phyloP scores from a whole-genome alignment of 306 rosid genomes.

The Castanospermum australe region DNA sequence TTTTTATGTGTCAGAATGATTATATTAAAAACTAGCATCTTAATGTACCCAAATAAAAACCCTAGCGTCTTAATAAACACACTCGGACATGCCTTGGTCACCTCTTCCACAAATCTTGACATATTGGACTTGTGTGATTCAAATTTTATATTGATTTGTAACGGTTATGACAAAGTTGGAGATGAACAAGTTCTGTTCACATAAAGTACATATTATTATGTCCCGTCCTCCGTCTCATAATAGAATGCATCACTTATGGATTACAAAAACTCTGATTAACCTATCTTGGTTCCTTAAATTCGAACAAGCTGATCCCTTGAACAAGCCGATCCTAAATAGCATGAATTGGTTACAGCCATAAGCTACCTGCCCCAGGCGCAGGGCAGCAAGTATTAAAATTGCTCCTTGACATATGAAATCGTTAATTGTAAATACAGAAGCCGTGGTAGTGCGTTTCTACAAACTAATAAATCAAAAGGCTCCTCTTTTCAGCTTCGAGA shows the following conservation, averaged over 20 bases:
- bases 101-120: not conserved
- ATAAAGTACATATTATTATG: not conserved
- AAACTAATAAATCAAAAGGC: not conserved
- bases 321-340: not conserved
- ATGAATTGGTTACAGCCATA: not conserved
- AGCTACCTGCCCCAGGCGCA: not conserved
- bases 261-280: not conserved
- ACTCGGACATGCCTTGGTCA: not conserved
- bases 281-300: not conserved
- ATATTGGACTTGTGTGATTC: not conserved
- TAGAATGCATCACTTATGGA: not conserved
- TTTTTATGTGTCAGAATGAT: not conserved
- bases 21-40: not conserved
- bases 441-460: not conserved
- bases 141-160: not conserved
- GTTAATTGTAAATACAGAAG: not conserved
- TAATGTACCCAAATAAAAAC: no score
- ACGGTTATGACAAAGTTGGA: not conserved
- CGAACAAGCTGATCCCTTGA: not conserved
- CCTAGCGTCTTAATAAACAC: not conserved
- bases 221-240: not conserved
- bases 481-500: not conserved
- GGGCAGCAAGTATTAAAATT: not conserved
- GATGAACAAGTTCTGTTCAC: not conserved
- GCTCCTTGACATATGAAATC: not conserved